Percentiles rank a stretch among this genome's conserved stretches.
These are phyloP conservation scores for Alternaria dauci DNA, from an alignment of 2,329 filamentous ascomycete species.

Conservation along the genomic window DNA sequence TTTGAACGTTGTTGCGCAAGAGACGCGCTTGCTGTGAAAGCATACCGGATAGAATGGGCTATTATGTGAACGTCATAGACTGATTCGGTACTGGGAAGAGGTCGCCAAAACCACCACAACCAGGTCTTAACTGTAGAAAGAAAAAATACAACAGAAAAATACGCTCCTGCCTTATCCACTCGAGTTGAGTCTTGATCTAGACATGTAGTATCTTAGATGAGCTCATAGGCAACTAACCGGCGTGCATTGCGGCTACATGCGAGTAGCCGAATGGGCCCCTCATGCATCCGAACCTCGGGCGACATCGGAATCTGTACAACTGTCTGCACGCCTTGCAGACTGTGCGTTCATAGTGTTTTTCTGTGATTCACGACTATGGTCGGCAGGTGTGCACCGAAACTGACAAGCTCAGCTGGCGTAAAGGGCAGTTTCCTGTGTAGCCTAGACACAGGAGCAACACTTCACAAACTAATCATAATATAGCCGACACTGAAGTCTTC, in stretches of 20 bases:
- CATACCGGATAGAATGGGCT: constrained; percentile 19
- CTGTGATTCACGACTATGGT: not conserved
- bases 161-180: not conserved
- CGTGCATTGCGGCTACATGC: constrained; percentile 19
- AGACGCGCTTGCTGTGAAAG: constrained; percentile 23
- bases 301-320: not conserved
- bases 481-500: not conserved
- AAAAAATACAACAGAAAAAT: not conserved
- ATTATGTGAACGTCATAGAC: constrained; percentile 18
- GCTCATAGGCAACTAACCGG: constrained; percentile 20
- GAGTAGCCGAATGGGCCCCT: constrained; percentile 28
- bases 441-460: not conserved
- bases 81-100: not conserved
- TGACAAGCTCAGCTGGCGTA: not conserved
- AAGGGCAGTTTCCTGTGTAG: not conserved
- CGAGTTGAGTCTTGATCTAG: not conserved
- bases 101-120: not conserved
- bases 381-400: not conserved
- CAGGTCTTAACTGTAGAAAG: not conserved
- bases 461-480: not conserved
- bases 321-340: not conserved
- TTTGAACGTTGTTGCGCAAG: constrained; percentile 17
- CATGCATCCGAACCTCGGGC: constrained; percentile 10
- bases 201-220: constrained; percentile 4
- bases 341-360: not conserved